Percentiles rank a stretch among this genome's conserved stretches.
Conservation (phyloP, 2,329 filamentous ascomycete genomes). For the Cordyceps militaris region DNA sequence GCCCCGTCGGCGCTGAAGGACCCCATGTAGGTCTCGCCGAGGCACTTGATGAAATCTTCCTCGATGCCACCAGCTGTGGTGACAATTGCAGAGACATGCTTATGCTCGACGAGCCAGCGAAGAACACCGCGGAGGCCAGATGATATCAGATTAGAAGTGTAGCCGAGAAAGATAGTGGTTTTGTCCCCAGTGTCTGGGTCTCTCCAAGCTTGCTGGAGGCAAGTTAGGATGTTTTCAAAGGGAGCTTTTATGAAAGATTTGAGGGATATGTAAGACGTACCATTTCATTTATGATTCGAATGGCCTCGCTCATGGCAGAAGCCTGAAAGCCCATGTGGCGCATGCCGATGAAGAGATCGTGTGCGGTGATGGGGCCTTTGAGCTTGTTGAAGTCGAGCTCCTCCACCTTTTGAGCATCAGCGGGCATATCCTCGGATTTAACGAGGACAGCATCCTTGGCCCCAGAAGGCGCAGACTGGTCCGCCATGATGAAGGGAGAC, state of each 20-base stretch:
- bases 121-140: slow-evolving; percentile 88
- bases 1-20: slow-evolving; percentile 74
- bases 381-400: slow-evolving; percentile 90
- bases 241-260: background rate
- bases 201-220: slow-evolving; percentile 61
- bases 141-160: slow-evolving; percentile 96
- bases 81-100: slow-evolving; percentile 86
- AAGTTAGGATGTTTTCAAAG: background rate
- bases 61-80: slow-evolving; percentile 94
- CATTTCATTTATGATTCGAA: slow-evolving; percentile 93
- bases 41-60: slow-evolving; percentile 97
- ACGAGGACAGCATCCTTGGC: slow-evolving; percentile 79
- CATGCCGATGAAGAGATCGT: slow-evolving; percentile 78
- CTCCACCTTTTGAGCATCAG: slow-evolving; percentile 70
- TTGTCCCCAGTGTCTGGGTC: slow-evolving; percentile 71
- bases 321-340: slow-evolving; percentile 71
- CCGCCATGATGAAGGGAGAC: background rate
- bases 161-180: slow-evolving; percentile 94
- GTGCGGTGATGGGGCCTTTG: slow-evolving; percentile 70
- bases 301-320: slow-evolving; percentile 72
- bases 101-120: slow-evolving; percentile 87
- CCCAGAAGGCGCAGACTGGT: slow-evolving; percentile 44
- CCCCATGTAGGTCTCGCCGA: slow-evolving; percentile 88
- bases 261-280: slow-evolving; percentile 37
- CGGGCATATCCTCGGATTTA: slow-evolving; percentile 73